Conservation (phyloP, 2,329 filamentous ascomycete genomes). For the Aciculosporium take region DNA sequence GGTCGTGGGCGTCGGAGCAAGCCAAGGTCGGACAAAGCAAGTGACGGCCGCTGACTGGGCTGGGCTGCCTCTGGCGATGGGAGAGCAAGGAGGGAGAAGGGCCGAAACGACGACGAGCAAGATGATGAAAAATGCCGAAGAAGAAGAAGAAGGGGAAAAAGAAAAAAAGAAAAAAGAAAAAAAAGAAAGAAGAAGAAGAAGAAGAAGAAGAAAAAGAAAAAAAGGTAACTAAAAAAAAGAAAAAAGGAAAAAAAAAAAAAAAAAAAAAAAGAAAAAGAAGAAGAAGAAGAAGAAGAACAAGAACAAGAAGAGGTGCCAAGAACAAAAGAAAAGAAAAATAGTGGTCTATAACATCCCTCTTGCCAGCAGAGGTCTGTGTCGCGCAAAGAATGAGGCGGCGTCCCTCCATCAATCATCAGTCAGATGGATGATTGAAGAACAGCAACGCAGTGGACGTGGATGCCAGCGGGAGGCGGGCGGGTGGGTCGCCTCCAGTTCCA, state of each 20-base stretch:
- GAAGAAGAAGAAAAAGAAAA: background rate
- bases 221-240: too few relatives aligned
- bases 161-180: background rate
- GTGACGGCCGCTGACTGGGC: background rate
- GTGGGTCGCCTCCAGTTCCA: too few relatives aligned
- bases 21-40: background rate
- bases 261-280: background rate
- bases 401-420: too few relatives aligned
- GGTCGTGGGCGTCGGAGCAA: background rate
- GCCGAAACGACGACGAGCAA: background rate
- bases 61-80: background rate
- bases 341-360: too few relatives aligned
- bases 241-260: background rate
- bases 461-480: too few relatives aligned
- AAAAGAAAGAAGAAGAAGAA: background rate
- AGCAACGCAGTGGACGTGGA: too few relatives aligned
- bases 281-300: too few relatives aligned
- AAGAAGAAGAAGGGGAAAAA: background rate
- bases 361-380: too few relatives aligned
- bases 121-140: background rate
- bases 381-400: too few relatives aligned
- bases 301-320: too few relatives aligned
- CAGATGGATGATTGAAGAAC: too few relatives aligned
- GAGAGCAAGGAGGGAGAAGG: conserved; percentile 2
- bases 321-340: too few relatives aligned